Evolutionary conservation across 768 basidiomycete species (phyloP).

Genomic region (Tricholoma terreum): DNA sequence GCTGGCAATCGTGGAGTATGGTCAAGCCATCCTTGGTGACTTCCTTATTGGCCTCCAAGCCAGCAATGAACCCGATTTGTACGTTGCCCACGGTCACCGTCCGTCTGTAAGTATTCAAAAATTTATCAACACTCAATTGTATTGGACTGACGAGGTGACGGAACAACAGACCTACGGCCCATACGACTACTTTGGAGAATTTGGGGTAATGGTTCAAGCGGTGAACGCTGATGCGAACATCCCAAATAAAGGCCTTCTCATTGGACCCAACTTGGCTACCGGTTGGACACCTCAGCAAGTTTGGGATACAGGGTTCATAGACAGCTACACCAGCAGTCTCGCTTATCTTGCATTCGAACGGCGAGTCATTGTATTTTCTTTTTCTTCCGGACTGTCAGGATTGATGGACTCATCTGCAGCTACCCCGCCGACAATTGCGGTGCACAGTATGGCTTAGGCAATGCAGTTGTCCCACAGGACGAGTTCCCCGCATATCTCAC

Average conservation of each 20-base stretch:
- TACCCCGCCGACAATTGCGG: conserved; percentile 62
- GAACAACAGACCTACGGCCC: conserved; percentile 29
- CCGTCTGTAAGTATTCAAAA: conserved; percentile 15
- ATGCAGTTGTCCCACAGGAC: conserved; percentile 38
- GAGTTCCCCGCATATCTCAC: conserved; percentile 58
- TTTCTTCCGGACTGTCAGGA: conserved; percentile 23
- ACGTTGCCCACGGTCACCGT: conserved; percentile 36
- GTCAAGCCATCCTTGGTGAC: conserved; percentile 63
- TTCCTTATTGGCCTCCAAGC: conserved; percentile 59
- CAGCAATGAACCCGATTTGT: conserved; percentile 59
- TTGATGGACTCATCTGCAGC: conserved; percentile 29
- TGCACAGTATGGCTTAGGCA: conserved; percentile 42
- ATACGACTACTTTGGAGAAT: conserved; percentile 40
- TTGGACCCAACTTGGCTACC: conserved; percentile 52
- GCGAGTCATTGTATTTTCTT: conserved; percentile 29
- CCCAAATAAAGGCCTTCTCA: conserved; percentile 41
- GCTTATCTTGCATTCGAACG: conserved; percentile 48
- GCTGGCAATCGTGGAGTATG: conserved; percentile 55
- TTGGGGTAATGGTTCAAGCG: conserved; percentile 43
- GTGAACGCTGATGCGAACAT: conserved; percentile 38
- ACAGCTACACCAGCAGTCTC: not conserved
- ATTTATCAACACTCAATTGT: not conserved
- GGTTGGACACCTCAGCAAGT: conserved; percentile 55
- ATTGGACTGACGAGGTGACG: not conserved
- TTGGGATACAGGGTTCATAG: conserved; percentile 52